Base-by-base conservation (phyloP, 768 basidiomycete species). In the Naematelia aurantialba region DNA sequence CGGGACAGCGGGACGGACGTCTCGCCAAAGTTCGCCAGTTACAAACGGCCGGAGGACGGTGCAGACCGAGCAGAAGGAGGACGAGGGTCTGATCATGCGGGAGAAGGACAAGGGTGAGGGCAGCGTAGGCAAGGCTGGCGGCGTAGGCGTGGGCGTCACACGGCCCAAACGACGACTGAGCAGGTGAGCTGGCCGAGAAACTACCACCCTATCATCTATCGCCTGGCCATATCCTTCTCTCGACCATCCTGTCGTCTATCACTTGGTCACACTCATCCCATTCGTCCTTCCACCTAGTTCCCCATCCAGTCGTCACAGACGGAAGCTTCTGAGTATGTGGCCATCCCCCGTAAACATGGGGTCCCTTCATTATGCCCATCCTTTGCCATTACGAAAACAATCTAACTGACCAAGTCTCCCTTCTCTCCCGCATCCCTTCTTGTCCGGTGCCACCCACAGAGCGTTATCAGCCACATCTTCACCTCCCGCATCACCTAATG, bases 401-500 rank as follows among this genome's bases (percentile, higher is more conserved):
- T 48, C 70, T 69, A 45, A 72, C 67, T 67, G 58, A 67, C 63
- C 13, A 56, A 72, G 68, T 59, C 60, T 69, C 29, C 70, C 68
- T 34, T 65, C 65, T 27, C 56, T 67, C 8, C 68, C 68, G 17
- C 68, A 69, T 44, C 70, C 70, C 0, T 66, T 68, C 61, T 54
- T 65, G 19, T 53, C 65, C 31, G 25, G 45, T 47, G 17, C 45
- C 14, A 21, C 56, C 29, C 34, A 60, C 63, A 67, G 59, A 69
- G 63, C 62, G 12, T 45, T 63, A 39, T 65, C 63, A 21, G 47
- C 62, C 8, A 56, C 65, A 52, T 27, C 25, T 26, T 70, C 72
- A 11, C 65, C 69, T 19, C 67, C 69, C 14, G 27, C 51, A 4
- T 66, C 72, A 10, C 72, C 69, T 1, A 65, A 65, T 19, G 51